A percentile compares a stretch with the other conserved stretches of the same genome.
Conservation (phyloP, 1,284 basidiomycete genomes). For the Trametes sp. region DNA sequence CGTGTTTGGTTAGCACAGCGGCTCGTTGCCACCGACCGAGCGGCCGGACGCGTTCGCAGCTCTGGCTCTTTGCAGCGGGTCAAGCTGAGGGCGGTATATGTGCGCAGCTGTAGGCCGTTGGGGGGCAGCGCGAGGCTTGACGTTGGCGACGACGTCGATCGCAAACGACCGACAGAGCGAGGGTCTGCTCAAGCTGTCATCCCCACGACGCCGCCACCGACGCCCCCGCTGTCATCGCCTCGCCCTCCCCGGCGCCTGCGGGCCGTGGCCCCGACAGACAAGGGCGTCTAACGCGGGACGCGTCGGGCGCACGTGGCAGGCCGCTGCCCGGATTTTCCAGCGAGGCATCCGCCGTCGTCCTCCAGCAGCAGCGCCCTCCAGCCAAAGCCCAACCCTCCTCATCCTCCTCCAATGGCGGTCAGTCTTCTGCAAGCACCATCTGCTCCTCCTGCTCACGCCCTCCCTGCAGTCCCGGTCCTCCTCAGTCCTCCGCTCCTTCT, state of each 20-base stretch:
- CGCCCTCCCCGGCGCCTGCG: background rate
- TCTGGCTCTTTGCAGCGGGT: too few relatives aligned
- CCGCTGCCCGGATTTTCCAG: constrained; percentile 29
- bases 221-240: background rate
- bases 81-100: too few relatives aligned
- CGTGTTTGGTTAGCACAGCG: constrained; percentile 5
- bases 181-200: background rate
- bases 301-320: constrained; percentile 18
- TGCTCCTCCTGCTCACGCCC: background rate
- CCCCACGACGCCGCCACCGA: background rate
- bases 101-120: too few relatives aligned
- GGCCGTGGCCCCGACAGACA: background rate
- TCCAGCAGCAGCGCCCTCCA: background rate
- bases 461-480: constrained; percentile 57
- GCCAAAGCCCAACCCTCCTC: constrained; percentile 12
- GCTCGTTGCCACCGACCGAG: background rate
- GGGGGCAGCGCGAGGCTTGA: too few relatives aligned
- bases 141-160: background rate
- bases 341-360: constrained; percentile 16
- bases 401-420: constrained; percentile 40
- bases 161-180: background rate
- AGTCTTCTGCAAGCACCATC: constrained; percentile 21
- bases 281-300: constrained; percentile 1
- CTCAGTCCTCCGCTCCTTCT: constrained; percentile 53
- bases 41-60: too few relatives aligned